Conservation (phyloP, 1,284 basidiomycete genomes). For the Testicularia cyperi region DNA sequence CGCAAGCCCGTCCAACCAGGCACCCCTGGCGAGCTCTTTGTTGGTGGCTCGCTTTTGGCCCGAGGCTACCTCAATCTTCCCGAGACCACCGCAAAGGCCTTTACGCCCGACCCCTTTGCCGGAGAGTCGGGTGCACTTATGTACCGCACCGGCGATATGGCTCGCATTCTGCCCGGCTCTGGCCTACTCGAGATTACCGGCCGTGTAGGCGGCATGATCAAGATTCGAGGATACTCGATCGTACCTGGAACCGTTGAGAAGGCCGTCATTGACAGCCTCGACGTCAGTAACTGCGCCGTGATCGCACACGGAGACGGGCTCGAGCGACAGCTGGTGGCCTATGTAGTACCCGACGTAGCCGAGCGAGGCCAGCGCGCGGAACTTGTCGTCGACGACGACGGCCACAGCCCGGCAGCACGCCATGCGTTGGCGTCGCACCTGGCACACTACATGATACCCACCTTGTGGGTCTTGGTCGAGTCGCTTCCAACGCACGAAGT, state of each 20-base stretch:
- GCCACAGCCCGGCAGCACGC: slow-evolving; percentile 51
- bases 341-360: slow-evolving; percentile 50
- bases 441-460: slow-evolving; percentile 59
- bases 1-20: slow-evolving; percentile 43
- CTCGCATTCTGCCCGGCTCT: slow-evolving; percentile 36
- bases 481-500: slow-evolving; percentile 55
- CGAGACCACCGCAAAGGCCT: slow-evolving; percentile 54
- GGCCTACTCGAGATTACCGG: slow-evolving; percentile 58
- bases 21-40: slow-evolving; percentile 52
- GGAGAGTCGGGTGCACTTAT: slow-evolving; percentile 30
- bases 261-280: slow-evolving; percentile 54
- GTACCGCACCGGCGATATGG: slow-evolving; percentile 58
- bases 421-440: slow-evolving; percentile 37
- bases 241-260: slow-evolving; percentile 53
- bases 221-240: slow-evolving; percentile 57
- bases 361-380: slow-evolving; percentile 23
- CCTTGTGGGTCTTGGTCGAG: slow-evolving; percentile 54
- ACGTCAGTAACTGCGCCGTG: slow-evolving; percentile 53
- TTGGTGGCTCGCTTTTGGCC: slow-evolving; percentile 55
- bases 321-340: slow-evolving; percentile 56
- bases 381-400: slow-evolving; percentile 46
- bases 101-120: slow-evolving; percentile 37
- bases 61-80: slow-evolving; percentile 57
- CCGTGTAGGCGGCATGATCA: slow-evolving; percentile 59
- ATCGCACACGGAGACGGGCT: slow-evolving; percentile 54